Evolutionary conservation across 2,329 filamentous ascomycete genomes (phyloP), one percentile per base, ranked within the genome.

Genomic region (Fusarium vanettenii): DNA sequence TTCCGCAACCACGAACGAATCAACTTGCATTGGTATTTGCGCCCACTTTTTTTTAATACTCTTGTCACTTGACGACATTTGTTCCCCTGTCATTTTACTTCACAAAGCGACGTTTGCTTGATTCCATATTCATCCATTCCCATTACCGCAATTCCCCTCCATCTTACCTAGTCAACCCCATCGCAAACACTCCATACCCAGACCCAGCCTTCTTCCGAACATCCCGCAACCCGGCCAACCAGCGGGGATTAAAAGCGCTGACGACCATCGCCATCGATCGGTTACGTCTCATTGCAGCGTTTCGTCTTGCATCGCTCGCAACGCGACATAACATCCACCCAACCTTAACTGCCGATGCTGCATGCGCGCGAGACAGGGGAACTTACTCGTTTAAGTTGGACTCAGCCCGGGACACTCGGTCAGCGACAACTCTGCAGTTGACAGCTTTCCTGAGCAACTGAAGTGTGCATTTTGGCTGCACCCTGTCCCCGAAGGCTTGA

Each of bases 221-320:
- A 64, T 74, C 66, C 67, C 69, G 76, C 74, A 73, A 68, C 70
- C 76, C 64, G 68, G 76, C 72, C 76, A 78, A 77, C 76, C 76
- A 70, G 76, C 64, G 67, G 73, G 56, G 69, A 59, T 70, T 37
- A 69, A 72, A 72, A 68, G 63, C 76, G 66, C 73, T 69, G 64
- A 66, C 55, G 52, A 62, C 62, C 57, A 59, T 71, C 60, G 37
- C 73, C 45, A 73, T 29, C 67, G 60, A 69, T 77, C 66, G 65
- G 62, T 55, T 55, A 60, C 72, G 67, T 76, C 69, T 62, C 67
- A 76, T 75, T 71, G 66, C 68, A 76, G 76, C 67, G 68, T 59
- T 69, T 76, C 69, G 57, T 37, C 72, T 72, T 76, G 77, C 70
- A 71, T 66, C 71, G 66, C 70, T 76, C 73, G 64, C 68, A 64